Percentiles rank a stretch among this genome's conserved stretches.
Conservation (phyloP, 306 rosid species). For the Quercus mongolica region DNA sequence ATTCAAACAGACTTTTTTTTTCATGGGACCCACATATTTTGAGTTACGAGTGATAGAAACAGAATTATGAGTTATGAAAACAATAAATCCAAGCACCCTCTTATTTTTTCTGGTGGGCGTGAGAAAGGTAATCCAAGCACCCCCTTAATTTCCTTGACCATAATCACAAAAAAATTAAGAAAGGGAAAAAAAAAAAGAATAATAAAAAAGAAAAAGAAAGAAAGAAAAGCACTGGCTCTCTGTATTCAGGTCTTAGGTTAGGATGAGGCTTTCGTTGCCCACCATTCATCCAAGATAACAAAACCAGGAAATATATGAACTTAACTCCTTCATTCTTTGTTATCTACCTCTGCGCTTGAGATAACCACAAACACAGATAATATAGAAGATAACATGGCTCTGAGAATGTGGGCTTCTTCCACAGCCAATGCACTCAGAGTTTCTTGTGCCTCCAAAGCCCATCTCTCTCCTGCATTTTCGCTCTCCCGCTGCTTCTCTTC, state of each 20-base stretch:
- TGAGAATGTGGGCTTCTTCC: slow-evolving; percentile 95
- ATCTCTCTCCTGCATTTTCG: slow-evolving; percentile 56
- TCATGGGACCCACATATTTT: too few relatives aligned
- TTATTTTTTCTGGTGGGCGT: too few relatives aligned
- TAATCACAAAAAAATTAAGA: background rate
- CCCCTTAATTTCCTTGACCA: too few relatives aligned
- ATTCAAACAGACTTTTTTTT: too few relatives aligned
- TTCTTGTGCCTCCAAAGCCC: slow-evolving; percentile 57
- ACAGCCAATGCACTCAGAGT: slow-evolving; percentile 85
- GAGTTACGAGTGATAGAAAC: too few relatives aligned
- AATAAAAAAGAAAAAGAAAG: background rate
- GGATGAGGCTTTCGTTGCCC: slow-evolving; percentile 65
- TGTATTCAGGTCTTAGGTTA: slow-evolving; percentile 15
- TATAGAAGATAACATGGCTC: slow-evolving; percentile 50
- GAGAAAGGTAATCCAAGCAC: too few relatives aligned
- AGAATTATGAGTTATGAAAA: too few relatives aligned
- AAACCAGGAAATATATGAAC: slow-evolving; percentile 24
- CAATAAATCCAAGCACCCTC: too few relatives aligned
- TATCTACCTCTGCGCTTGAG: background rate
- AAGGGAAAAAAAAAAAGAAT: background rate
- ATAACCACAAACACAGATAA: background rate
- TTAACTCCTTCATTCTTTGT: background rate
- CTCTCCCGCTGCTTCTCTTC: slow-evolving; percentile 78
- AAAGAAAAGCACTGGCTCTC: background rate
- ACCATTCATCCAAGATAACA: slow-evolving; percentile 76